Base-by-base conservation (phyloP, 2,329 filamentous ascomycete genomes). In the Talaromyces albobiverticillius region DNA sequence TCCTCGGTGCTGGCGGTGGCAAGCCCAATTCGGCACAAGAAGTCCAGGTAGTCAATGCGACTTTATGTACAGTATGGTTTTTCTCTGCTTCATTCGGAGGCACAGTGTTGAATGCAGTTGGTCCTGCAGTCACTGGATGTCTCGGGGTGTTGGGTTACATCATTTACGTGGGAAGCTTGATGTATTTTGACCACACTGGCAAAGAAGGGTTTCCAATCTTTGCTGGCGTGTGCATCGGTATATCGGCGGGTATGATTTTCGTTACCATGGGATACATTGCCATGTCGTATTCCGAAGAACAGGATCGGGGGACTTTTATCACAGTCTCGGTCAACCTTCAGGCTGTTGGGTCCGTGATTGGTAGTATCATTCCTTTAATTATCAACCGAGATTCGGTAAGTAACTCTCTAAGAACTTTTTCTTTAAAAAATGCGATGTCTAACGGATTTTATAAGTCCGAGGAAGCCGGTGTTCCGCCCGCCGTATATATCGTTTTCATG, bases 271-370 rank as follows among this genome's bases (percentile, higher is more conserved):
- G 67, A 1, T 71, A 67, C 31, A 66, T 70, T 45, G 59, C 64
- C 14, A 64, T 62, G 20, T 62, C 67, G 0, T 71, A 71, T 41
- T 61, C 68, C 3, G 68, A 71, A 40, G 68, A 71, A 50, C 54
- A 60, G 11, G 65, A 71, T 18, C 65, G 64, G 47, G 67, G 67
- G 2, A 56, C 54, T 6, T 70, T 61, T 46, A 63, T 67, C 42
- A 63, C 65, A 9, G 63, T 64, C 11, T 61, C 59, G 20, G 57
- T 67, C 18, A 69, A 67, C 46, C 59, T 69, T 4, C 62, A 67
- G 26, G 67, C 66, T n/a, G 49, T 64, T 2, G 67, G 66, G 1
- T 4, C 42, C 1, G 42, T 16, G 1, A 20, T 45, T 9, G 42
- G 42, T 10, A 20, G 42, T 13, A 45, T 45, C 8, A 45, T 45